These are phyloP conservation scores for Populus hybrid DNA, from an alignment of 441 rosid genomes.

Conservation along the genomic window DNA sequence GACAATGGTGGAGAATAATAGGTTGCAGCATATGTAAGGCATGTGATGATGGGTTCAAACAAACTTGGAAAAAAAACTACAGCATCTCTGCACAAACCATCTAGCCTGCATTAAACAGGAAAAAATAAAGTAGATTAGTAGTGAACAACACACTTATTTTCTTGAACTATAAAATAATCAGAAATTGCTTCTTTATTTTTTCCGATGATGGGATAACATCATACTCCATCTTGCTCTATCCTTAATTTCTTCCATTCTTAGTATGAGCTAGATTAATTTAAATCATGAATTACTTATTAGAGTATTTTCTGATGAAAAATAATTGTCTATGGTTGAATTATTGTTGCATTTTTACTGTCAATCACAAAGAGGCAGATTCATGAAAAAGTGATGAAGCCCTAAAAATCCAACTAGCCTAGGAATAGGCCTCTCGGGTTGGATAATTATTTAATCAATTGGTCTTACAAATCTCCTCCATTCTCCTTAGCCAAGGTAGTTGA, in stretches of 20 bases:
- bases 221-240: not conserved
- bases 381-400: too few species aligned
- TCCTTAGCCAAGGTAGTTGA: too few species aligned
- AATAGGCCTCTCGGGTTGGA: too few species aligned
- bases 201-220: not conserved
- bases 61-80: conserved; percentile 33
- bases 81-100: conserved; percentile 54
- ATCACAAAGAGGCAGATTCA: not conserved
- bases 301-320: too few species aligned
- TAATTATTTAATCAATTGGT: too few species aligned
- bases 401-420: too few species aligned
- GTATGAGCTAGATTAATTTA: not conserved
- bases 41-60: not conserved
- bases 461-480: too few species aligned
- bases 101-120: conserved; percentile 40
- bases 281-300: not conserved
- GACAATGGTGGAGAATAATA: not conserved
- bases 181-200: not conserved
- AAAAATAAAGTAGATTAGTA: not conserved
- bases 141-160: not conserved
- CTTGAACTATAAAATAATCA: not conserved
- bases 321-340: not conserved
- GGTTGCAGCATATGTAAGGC: not conserved
- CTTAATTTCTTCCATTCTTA: too few species aligned
- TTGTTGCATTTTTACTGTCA: not conserved